These are phyloP conservation scores for Phytophthora cryptogea DNA, from an alignment of 352 stramenopile genomes.

Conservation along the genomic window DNA sequence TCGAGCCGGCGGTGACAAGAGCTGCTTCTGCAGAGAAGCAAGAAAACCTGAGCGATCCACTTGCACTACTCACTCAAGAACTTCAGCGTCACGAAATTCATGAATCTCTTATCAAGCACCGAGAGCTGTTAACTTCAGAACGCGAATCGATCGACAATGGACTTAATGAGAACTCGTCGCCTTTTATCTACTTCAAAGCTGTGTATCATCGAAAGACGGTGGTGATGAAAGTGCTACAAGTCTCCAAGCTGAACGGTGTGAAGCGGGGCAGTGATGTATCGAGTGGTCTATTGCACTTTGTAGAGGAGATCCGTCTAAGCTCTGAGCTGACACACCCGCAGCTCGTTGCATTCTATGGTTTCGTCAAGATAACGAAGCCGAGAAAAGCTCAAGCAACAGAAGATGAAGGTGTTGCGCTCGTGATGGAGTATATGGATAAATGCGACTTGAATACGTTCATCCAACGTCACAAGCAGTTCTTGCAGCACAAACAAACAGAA, in stretches of 20 bases:
- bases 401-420: conserved; percentile 30
- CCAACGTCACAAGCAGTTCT: conserved; percentile 26
- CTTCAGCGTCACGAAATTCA: conserved; percentile 24
- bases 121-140: conserved; percentile 3
- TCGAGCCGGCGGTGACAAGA: conserved; percentile 7
- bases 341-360: conserved; percentile 36
- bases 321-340: conserved; percentile 36
- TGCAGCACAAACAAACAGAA: conserved; percentile 14
- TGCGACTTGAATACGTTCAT: conserved; percentile 49
- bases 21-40: conserved; percentile 7
- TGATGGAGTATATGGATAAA: conserved; percentile 46
- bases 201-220: conserved; percentile 23
- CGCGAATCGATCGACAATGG: neutral
- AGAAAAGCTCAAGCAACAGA: conserved; percentile 2
- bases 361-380: conserved; percentile 13
- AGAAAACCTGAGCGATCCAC: neutral
- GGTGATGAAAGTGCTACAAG: conserved; percentile 24
- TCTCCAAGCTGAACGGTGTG: neutral
- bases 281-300: conserved; percentile 21
- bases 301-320: conserved; percentile 35
- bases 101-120: conserved; percentile 12
- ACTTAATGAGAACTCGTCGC: conserved; percentile 15
- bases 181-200: conserved; percentile 36
- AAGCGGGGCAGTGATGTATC: neutral
- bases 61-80: conserved; percentile 23